phyloP scores from a whole-genome alignment of 2,329 filamentous ascomycete species.

The Akanthomyces muscarius region DNA sequence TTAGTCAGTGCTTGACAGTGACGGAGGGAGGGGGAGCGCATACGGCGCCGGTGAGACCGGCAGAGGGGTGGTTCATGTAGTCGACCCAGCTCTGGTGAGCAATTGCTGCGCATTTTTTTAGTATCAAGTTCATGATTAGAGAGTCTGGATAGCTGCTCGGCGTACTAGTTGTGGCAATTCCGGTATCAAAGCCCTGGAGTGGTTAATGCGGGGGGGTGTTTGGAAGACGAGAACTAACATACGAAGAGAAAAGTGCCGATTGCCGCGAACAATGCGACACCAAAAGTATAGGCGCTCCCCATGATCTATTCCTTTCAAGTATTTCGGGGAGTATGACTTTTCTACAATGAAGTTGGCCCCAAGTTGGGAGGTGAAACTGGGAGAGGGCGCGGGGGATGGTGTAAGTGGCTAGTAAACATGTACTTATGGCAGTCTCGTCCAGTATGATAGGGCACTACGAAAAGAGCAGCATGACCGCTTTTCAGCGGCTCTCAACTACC shows the following conservation, averaged over 20 bases:
- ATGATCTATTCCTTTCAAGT: background rate
- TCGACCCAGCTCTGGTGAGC: slow-evolving; percentile 56
- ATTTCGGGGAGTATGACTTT: background rate
- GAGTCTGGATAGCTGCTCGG: slow-evolving; percentile 15
- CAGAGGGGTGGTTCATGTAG: slow-evolving; percentile 53
- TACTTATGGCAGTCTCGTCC: background rate
- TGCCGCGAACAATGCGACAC: slow-evolving; percentile 52
- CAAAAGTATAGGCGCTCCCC: slow-evolving; percentile 5
- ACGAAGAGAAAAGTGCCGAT: slow-evolving; percentile 58
- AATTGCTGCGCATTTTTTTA: slow-evolving; percentile 38
- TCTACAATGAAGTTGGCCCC: no score
- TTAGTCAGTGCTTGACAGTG: background rate
- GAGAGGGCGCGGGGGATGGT: background rate
- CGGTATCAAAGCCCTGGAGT: slow-evolving; percentile 53
- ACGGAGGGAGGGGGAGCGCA: background rate
- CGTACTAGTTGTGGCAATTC: slow-evolving; percentile 55
- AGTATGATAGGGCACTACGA: background rate
- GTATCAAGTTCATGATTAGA: slow-evolving; percentile 3
- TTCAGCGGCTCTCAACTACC: background rate
- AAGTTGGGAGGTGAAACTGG: background rate
- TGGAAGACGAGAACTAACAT: slow-evolving; percentile 23
- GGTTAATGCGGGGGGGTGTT: slow-evolving; percentile 9
- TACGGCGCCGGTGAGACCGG: slow-evolving; percentile 51
- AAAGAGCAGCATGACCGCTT: background rate
- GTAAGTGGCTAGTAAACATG: background rate